These are phyloP conservation scores for Fonsecaea pugnacius DNA, from an alignment of 2,329 filamentous ascomycete species.

Conservation along the genomic window DNA sequence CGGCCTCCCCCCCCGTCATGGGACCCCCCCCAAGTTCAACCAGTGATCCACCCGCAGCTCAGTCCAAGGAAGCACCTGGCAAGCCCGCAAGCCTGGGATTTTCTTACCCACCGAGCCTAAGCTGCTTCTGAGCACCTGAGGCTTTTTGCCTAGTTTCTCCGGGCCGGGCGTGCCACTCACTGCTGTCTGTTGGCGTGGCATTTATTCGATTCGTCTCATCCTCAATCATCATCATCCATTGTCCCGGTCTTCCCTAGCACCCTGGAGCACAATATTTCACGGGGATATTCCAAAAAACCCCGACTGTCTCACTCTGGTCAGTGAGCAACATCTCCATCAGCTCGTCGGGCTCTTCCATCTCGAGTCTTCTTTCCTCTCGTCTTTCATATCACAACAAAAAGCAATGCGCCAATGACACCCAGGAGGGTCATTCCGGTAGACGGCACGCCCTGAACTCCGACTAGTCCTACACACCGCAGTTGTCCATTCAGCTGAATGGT, in stretches of 20 bases:
- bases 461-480: slow-evolving; percentile 12
- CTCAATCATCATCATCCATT: slow-evolving; percentile 3
- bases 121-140: slow-evolving; percentile 1
- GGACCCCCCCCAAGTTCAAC: background rate
- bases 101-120: slow-evolving; percentile 16
- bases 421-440: slow-evolving; percentile 1
- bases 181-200: slow-evolving; percentile 5
- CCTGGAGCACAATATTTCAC: slow-evolving; percentile 9
- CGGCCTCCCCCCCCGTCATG: background rate
- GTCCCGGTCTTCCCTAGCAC: slow-evolving; percentile 5
- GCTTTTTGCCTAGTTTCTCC: slow-evolving; percentile 17
- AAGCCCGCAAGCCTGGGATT: background rate
- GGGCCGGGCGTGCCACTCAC: slow-evolving; percentile 20
- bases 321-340: slow-evolving; percentile 8
- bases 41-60: background rate
- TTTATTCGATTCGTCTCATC: slow-evolving; percentile 16
- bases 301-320: slow-evolving; percentile 14
- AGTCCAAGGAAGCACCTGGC: background rate
- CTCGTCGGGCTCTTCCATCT: background rate
- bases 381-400: background rate
- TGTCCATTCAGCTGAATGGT: slow-evolving; percentile 2
- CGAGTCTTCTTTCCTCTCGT: background rate
- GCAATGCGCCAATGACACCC: slow-evolving; percentile 7
- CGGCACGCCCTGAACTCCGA: slow-evolving; percentile 12
- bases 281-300: background rate